Evolutionary conservation across 768 basidiomycete genomes (phyloP).

Genomic region (Leucosporidium scottii): DNA sequence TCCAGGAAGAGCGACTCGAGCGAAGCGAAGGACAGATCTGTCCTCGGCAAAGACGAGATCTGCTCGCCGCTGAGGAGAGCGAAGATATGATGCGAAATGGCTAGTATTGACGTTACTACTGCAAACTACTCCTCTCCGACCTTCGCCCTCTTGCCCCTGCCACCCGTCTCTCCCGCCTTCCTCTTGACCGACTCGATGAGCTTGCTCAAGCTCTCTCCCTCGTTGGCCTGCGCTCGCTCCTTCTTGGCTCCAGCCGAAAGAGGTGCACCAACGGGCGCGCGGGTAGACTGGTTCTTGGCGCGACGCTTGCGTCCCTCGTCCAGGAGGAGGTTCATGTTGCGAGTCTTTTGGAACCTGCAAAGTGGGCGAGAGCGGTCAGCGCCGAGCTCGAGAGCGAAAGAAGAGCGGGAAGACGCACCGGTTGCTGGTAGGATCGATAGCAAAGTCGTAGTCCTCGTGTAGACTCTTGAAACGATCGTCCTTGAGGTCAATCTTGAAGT

Average conservation of each 20-base stretch:
- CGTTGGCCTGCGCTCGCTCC: conserved; percentile 28
- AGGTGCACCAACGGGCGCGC: conserved; percentile 37
- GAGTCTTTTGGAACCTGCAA: conserved; percentile 81
- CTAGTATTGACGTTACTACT: no score
- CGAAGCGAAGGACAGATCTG: no score
- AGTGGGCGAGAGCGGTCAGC: background rate
- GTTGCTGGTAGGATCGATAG: conserved; percentile 92
- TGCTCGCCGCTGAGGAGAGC: no score
- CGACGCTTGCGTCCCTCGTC: conserved; percentile 71
- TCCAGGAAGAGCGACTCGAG: no score
- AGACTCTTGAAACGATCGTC: conserved; percentile 82
- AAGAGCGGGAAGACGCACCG: conserved; percentile 54
- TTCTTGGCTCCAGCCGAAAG: conserved; percentile 18
- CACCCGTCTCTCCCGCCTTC: conserved; percentile 49
- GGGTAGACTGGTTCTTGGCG: conserved; percentile 13
- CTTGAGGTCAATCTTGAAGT: conserved; percentile 73
- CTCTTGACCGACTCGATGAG: conserved; percentile 84
- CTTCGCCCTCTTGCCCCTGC: conserved; percentile 31
- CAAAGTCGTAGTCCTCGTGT: conserved; percentile 83
- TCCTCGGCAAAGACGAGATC: no score
- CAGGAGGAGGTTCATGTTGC: conserved; percentile 75
- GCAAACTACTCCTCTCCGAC: background rate
- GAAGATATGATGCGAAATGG: no score
- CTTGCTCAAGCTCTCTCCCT: conserved; percentile 50
- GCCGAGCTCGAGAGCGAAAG: background rate